These are phyloP conservation scores for Musa schizocarpa DNA, from an alignment of 176 grass and related monocot species.

Conservation along the genomic window DNA sequence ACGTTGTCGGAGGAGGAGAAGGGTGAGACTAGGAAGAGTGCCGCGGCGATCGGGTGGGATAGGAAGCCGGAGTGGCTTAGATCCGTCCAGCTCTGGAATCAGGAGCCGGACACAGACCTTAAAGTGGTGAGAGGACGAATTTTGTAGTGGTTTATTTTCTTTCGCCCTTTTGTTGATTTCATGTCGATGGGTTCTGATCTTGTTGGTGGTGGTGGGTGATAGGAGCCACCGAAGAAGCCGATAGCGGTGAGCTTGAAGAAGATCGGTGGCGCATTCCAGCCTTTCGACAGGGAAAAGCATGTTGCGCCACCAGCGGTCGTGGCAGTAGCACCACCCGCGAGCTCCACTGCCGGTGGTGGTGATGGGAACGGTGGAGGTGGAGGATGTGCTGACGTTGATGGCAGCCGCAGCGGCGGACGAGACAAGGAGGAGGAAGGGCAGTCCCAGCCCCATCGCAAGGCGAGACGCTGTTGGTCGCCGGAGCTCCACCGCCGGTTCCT, in stretches of 20 bases:
- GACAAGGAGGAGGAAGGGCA: constrained; percentile 29
- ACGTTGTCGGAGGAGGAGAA: constrained; percentile 33
- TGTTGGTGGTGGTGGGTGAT: not conserved
- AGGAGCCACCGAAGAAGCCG: constrained; percentile 52
- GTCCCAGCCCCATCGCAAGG: constrained; percentile 41
- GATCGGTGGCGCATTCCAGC: constrained; percentile 60
- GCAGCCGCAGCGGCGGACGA: constrained; percentile 8
- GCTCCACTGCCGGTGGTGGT: constrained; percentile 1
- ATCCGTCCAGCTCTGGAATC: constrained; percentile 75
- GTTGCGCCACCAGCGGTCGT: constrained; percentile 24
- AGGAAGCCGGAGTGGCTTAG: constrained; percentile 58
- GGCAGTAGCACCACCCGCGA: constrained; percentile 29
- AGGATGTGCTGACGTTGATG: not conserved
- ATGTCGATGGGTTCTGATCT: not conserved
- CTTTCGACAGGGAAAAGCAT: constrained; percentile 57
- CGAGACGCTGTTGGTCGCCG: constrained; percentile 74
- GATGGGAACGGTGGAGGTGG: constrained; percentile 20
- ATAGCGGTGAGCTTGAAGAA: constrained; percentile 41
- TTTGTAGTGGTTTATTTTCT: not conserved
- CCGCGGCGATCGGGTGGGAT: constrained; percentile 4
- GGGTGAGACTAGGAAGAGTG: constrained; percentile 1
- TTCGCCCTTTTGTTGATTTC: not conserved
- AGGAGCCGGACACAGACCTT: constrained; percentile 5
- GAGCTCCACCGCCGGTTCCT: constrained; percentile 84
- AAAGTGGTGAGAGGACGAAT: not conserved